Conservation (phyloP, 73 alveolate genomes). For the Blepharisma stoltei region DNA sequence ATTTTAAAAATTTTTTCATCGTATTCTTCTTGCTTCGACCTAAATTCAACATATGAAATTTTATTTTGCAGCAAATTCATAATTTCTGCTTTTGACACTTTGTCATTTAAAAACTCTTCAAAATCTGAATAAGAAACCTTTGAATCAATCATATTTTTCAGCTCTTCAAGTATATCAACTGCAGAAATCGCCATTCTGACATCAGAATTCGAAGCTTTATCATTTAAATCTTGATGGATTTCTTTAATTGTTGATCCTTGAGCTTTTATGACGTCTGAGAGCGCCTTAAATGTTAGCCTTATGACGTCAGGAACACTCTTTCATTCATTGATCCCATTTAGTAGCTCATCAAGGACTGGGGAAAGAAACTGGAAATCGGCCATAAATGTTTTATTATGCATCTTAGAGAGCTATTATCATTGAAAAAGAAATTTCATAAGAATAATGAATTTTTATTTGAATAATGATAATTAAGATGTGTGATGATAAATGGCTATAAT, state of each 20-base stretch:
- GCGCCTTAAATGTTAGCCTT: slow-evolving; percentile 83
- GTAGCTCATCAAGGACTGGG: slow-evolving; percentile 21
- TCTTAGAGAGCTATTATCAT: too few relatives aligned
- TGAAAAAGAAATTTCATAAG: too few relatives aligned
- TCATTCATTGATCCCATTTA: slow-evolving; percentile 77
- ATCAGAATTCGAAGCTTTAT: slow-evolving; percentile 90
- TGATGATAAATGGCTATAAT: too few relatives aligned
- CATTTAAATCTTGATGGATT: slow-evolving; percentile 69
- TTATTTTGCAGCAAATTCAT: slow-evolving; percentile 61
- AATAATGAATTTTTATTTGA: too few relatives aligned
- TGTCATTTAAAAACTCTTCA: slow-evolving; percentile 74
- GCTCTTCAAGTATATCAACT: slow-evolving; percentile 73
- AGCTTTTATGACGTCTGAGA: slow-evolving; percentile 82
- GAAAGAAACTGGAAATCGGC: neutral
- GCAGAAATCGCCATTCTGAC: slow-evolving; percentile 5
- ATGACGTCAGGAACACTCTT: slow-evolving; percentile 85
- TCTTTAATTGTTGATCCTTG: slow-evolving; percentile 85
- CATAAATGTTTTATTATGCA: too few relatives aligned
- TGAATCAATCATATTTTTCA: slow-evolving; percentile 82
- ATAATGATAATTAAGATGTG: too few relatives aligned
- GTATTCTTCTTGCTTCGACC: slow-evolving; percentile 64
- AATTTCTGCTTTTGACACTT: slow-evolving; percentile 73
- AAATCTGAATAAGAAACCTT: slow-evolving; percentile 87
- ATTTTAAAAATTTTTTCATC: slow-evolving; percentile 29
- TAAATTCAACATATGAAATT: slow-evolving; percentile 65